These are phyloP conservation scores for Scedosporium apiospermum DNA, from an alignment of 2,329 filamentous ascomycete species.

Conservation along the genomic window DNA sequence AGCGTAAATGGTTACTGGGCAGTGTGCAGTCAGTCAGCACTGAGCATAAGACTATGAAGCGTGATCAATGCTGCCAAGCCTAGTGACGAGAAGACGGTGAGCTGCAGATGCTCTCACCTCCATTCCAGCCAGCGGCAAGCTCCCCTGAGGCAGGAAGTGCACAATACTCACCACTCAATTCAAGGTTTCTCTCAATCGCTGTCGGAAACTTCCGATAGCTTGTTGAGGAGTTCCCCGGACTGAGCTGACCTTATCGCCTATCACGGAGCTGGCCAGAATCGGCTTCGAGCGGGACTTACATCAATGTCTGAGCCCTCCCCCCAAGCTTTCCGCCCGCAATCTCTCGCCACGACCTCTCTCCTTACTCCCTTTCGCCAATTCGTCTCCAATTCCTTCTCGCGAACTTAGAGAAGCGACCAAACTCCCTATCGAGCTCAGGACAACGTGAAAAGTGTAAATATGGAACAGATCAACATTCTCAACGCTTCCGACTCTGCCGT, in stretches of 20 bases:
- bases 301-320: not conserved
- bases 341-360: not conserved
- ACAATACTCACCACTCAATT: too few species aligned
- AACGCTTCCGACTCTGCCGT: slow-evolving; percentile 17
- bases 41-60: too few species aligned
- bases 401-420: not conserved
- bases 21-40: too few species aligned
- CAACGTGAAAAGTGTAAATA: not conserved
- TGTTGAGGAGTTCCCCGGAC: not conserved
- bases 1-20: too few species aligned
- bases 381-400: not conserved
- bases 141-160: too few species aligned
- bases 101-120: too few species aligned
- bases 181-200: too few species aligned
- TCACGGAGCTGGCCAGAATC: not conserved
- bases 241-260: not conserved
- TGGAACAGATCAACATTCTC: slow-evolving; percentile 8
- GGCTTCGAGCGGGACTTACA: slow-evolving; percentile 2
- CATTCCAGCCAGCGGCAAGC: too few species aligned
- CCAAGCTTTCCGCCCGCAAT: not conserved
- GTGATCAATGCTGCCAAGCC: too few species aligned
- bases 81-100: too few species aligned
- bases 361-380: not conserved
- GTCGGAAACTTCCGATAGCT: not conserved
- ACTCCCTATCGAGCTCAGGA: not conserved